These are phyloP conservation scores for Vachellia pachyceras DNA, from an alignment of 306 rosid species.

Conservation along the genomic window DNA sequence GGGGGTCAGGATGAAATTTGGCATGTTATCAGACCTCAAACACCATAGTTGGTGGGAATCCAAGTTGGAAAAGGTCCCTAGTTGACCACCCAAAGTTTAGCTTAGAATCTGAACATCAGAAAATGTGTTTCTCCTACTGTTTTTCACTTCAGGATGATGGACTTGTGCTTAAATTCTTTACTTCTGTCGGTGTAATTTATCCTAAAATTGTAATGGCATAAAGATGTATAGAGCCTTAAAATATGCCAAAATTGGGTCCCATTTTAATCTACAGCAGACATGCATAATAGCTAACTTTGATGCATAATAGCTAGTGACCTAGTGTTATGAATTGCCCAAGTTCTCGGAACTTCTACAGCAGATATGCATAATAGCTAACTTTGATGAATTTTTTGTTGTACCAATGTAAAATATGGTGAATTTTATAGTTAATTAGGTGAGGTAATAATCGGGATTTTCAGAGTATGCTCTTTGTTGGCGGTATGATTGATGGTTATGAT, in stretches of 20 bases:
- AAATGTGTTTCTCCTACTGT: neutral
- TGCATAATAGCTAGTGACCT: too few relatives aligned
- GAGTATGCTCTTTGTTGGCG: neutral
- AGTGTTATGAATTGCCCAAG: neutral
- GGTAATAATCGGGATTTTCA: neutral
- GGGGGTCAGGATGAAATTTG: neutral
- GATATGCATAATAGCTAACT: neutral
- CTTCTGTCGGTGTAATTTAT: too few relatives aligned
- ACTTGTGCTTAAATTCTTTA: neutral
- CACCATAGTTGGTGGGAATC: neutral
- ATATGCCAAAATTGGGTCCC: too few relatives aligned
- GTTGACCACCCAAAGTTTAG: neutral
- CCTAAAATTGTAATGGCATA: too few relatives aligned
- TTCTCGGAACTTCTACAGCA: neutral
- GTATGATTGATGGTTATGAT: neutral
- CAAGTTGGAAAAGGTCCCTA: neutral
- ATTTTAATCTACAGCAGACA: neutral
- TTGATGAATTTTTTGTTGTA: neutral
- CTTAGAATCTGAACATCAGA: neutral
- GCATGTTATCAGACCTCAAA: neutral
- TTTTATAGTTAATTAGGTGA: neutral
- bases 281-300: too few relatives aligned
- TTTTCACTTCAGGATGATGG: neutral
- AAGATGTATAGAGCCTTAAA: too few relatives aligned
- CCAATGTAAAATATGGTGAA: neutral